A percentile compares a stretch with the other conserved stretches of the same genome.
Evolutionary conservation across 2,329 filamentous ascomycete species (phyloP).

Genomic region (Claviceps maximensis): DNA sequence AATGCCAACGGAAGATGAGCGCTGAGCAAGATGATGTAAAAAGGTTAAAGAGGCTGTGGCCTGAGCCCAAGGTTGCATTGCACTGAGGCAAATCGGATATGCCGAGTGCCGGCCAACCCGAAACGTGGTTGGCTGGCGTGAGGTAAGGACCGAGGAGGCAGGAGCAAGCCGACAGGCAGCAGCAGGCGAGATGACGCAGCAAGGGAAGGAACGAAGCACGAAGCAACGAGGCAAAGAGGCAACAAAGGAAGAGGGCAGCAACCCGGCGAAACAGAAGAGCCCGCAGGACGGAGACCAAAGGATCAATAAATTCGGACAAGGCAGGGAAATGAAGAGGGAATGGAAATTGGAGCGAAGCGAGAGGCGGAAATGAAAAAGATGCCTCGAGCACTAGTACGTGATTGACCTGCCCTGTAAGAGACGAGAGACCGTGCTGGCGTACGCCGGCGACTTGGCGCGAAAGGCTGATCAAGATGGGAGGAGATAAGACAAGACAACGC

Average conservation of each 20-base stretch:
- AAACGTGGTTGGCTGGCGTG: slow-evolving; percentile 5
- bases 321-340: too few relatives aligned
- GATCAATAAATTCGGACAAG: too few relatives aligned
- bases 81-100: slow-evolving; percentile 5
- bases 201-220: background rate
- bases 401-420: too few relatives aligned
- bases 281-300: background rate
- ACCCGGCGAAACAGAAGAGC: too few relatives aligned
- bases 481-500: background rate
- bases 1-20: background rate
- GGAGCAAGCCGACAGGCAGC: background rate
- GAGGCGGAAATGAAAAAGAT: too few relatives aligned
- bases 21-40: too few relatives aligned
- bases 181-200: background rate
- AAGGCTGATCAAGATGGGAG: background rate
- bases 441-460: too few relatives aligned
- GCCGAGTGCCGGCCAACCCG: slow-evolving; percentile 4
- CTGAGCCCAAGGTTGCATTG: background rate
- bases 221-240: background rate
- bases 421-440: background rate
- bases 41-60: background rate
- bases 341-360: too few relatives aligned
- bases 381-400: too few relatives aligned
- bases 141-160: background rate
- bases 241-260: background rate